phyloP scores from a whole-genome alignment of 2,329 filamentous ascomycete genomes.

The Fusarium sp. region DNA sequence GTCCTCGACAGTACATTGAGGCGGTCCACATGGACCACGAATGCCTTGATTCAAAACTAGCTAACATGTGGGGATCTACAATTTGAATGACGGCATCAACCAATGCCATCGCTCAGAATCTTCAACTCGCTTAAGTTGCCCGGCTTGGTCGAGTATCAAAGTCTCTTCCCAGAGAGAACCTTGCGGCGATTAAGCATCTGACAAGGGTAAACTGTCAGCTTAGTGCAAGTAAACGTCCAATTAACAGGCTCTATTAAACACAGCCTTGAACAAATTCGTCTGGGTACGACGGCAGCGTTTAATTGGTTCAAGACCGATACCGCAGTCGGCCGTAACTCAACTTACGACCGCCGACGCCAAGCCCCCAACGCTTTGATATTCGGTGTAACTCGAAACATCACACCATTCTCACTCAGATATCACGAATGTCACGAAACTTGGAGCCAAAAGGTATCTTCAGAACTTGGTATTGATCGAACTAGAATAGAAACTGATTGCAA shows the following conservation, averaged over 20 bases:
- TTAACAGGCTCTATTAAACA: neutral
- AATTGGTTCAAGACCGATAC: neutral
- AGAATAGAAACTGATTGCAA: constrained; percentile 8
- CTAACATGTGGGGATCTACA: neutral
- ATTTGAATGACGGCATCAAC: neutral
- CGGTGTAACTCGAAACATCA: neutral
- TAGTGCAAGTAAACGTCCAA: neutral
- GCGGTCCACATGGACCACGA: neutral
- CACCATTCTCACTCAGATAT: neutral
- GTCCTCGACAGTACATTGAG: neutral
- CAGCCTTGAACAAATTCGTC: neutral
- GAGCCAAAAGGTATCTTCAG: neutral
- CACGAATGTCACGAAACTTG: neutral
- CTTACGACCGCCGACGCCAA: neutral
- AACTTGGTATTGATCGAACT: neutral
- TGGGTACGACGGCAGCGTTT: neutral
- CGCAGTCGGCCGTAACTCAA: neutral
- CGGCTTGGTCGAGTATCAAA: neutral
- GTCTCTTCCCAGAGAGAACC: neutral
- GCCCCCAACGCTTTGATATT: neutral
- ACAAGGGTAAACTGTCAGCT: neutral
- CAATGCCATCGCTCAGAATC: neutral
- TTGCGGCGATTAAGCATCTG: neutral
- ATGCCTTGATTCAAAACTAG: neutral
- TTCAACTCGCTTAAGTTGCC: neutral